phyloP scores from a whole-genome alignment of 768 basidiomycete species.

The Mycena latifolia region DNA sequence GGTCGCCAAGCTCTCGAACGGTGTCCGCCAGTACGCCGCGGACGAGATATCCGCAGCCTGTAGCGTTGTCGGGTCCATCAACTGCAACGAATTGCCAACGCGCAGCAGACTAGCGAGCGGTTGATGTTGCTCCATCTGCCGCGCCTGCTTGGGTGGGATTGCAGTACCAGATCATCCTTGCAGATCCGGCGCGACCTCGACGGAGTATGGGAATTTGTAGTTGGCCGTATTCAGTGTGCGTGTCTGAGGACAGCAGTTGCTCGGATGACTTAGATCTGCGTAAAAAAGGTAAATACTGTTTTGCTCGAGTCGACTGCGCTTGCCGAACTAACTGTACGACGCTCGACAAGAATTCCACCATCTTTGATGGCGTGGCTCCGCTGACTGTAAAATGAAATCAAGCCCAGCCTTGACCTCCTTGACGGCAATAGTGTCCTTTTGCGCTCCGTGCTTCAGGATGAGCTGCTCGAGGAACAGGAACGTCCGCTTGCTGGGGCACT shows the following conservation, averaged over 20 bases:
- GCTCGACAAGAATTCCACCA: slow-evolving; percentile 92
- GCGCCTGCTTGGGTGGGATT: slow-evolving; percentile 87
- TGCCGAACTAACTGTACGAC: slow-evolving; percentile 82
- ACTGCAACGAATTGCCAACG: slow-evolving; percentile 91
- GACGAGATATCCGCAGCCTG: slow-evolving; percentile 85
- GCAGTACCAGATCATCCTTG: slow-evolving; percentile 97
- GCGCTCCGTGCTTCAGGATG: slow-evolving; percentile 95
- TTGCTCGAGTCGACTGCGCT: background rate
- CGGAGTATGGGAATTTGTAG: slow-evolving; percentile 97
- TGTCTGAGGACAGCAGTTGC: slow-evolving; percentile 93
- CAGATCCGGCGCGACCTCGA: slow-evolving; percentile 97
- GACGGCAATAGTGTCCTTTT: slow-evolving; percentile 95
- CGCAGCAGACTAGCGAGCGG: slow-evolving; percentile 89
- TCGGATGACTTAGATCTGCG: slow-evolving; percentile 91
- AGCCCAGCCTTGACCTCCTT: slow-evolving; percentile 95
- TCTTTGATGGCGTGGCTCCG: slow-evolving; percentile 94
- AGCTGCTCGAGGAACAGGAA: slow-evolving; percentile 98
- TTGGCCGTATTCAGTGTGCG: slow-evolving; percentile 93
- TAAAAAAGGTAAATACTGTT: background rate
- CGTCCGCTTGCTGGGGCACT: slow-evolving; percentile 96
- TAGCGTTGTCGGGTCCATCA: slow-evolving; percentile 91
- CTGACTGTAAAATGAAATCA: slow-evolving; percentile 96
- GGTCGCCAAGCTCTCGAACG: slow-evolving; percentile 87
- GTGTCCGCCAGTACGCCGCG: slow-evolving; percentile 89
- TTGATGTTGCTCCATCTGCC: slow-evolving; percentile 88